Base-by-base conservation (phyloP, 345 rosid genomes). In the Salix koriyanagi region DNA sequence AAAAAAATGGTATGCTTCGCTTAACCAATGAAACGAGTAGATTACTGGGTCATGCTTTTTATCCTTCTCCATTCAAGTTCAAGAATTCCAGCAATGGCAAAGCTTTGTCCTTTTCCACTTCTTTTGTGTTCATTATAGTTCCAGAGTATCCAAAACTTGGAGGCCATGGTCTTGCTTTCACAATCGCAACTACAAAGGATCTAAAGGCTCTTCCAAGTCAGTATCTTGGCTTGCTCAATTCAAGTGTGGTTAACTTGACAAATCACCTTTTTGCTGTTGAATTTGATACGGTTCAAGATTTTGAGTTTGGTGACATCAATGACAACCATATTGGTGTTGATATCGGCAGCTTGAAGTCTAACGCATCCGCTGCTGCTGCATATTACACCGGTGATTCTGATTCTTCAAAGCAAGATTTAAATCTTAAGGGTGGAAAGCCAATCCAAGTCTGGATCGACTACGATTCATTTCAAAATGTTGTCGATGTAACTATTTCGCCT, bases 81-180 rank as follows among this genome's bases (percentile, higher is more conserved):
- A 79, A 79, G 67, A 79, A 75, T 71, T 44, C 72, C 18, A 73
- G 41, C 8, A 42, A n/a, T 13, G 54, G 26, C 21, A 76, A 67
- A 56, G 69, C 18, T 11, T 67, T 46, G 25, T 80, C 83, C 5
- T 80, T 80, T 58, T 80, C 83, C 0, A 76, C 83, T 16, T 71
- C 64, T 50, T 80, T 80, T 23, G 73, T 72, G 52, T 58, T 80
- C n/a, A 54, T 65, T 21, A 71, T 80, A 48, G 73, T 80, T 42
- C 83, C 83, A 0, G 73, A 80, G 54, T 80, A 76, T 68, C 74
- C 70, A 4, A 72, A 76, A 5, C 83, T 76, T 14, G 83, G 83
- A 25, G 83, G 83, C 19, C 83, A 81, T 69, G 83, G 83, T 26
- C 60, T 81, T 0, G 83, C 83, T 44, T 81, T 81, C 70, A 25